Base-by-base conservation (phyloP, 2,329 filamentous ascomycete species). In the Juglanconis sp. region DNA sequence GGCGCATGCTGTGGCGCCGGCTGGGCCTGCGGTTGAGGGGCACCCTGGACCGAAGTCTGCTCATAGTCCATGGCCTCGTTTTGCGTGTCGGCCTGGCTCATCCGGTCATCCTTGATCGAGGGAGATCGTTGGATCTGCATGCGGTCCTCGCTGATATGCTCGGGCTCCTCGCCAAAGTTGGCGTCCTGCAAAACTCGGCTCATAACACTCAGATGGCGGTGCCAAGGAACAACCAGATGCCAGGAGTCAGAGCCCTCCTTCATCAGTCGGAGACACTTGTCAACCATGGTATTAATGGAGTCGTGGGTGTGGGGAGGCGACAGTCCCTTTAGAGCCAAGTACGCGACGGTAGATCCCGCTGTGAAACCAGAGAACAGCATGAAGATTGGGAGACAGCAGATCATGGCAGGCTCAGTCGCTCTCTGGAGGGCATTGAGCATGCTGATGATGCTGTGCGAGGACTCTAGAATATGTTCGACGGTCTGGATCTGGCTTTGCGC, bases 361-460 rank as follows among this genome's bases (percentile, higher is more conserved):
- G 83, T 86, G 63, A 87, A 87, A 54, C 83, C 81, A 0, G 83
- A 82, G 69, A 87, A 87, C 11, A 86, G 75, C 84, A 87, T 86
- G 63, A 85, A 84, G 57, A 87, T 83, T 42, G 84, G 84, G 71
- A 86, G 84, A 70, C 81, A 85, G n/a, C 82, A 74, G n/a, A 81
- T 76, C 31, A 77, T 75, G 57, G 86, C 82, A 73, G 86, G 86
- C 56, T 86, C 83, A 1, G 79, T 75, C 9, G 82, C 82, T 10
- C 76, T 71, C 70, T 86, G 83, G 3, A 87, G 78, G 1, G 83
- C 79, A 4, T 79, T 75, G 24, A 86, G 74, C 57, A 85, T 78
- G 5, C 80, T 78, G 53, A 85, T 81, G 62, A 84, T 84, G 69
- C 78, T 81, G 66, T 86, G 84, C 63, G 82, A 85, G 4, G 84